Evolutionary conservation across 1,284 basidiomycete species (phyloP).

Genomic region (Fistulina hepatica): DNA sequence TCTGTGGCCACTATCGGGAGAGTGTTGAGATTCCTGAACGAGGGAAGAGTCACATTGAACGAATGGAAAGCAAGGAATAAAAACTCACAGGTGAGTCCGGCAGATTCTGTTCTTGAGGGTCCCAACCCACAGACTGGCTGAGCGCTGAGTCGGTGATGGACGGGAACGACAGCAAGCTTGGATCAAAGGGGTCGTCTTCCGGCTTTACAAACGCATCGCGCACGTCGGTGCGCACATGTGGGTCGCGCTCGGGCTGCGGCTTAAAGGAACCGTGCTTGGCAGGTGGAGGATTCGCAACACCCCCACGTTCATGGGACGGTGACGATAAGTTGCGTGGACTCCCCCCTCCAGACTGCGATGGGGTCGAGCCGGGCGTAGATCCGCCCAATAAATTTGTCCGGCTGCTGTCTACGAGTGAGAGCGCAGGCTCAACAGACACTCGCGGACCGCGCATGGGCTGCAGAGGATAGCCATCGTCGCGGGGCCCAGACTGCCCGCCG

Average conservation of each 20-base stretch:
- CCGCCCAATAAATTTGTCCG: constrained; percentile 12
- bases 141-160: constrained; percentile 37
- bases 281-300: constrained; percentile 17
- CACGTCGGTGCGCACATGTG: constrained; percentile 28
- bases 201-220: constrained; percentile 25
- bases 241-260: constrained; percentile 31
- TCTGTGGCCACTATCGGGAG: constrained; percentile 17
- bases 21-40: constrained; percentile 1
- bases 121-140: constrained; percentile 24
- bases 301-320: neutral
- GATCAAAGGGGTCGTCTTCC: constrained; percentile 10
- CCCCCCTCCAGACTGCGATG: constrained; percentile 1
- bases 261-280: constrained; percentile 22
- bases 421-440: constrained; percentile 3
- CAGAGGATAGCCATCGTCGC: constrained; percentile 18
- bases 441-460: constrained; percentile 12
- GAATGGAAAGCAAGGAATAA: constrained; percentile 1
- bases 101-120: constrained; percentile 19
- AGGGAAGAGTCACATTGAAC: too few species aligned
- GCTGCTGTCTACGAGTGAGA: constrained; percentile 10
- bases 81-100: neutral
- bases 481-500: constrained; percentile 10
- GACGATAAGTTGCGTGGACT: neutral
- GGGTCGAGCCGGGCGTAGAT: neutral
- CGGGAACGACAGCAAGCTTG: constrained; percentile 34